Evolutionary conservation across 176 grass and related monocot species (phyloP).

Genomic region (Tillandsia fasciculata): DNA sequence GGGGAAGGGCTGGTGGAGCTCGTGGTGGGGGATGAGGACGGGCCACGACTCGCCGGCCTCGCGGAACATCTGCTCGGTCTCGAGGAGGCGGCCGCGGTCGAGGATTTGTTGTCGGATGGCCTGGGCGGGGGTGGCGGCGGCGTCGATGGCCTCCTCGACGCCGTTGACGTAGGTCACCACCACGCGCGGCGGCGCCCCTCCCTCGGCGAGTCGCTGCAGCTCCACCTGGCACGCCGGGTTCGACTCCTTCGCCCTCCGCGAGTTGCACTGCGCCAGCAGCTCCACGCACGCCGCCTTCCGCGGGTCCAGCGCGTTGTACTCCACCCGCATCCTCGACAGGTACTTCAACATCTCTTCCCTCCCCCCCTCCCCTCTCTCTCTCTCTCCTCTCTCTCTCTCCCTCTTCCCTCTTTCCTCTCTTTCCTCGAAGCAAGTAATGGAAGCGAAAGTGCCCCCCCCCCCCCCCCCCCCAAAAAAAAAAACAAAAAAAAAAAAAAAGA

Average conservation of each 20-base stretch:
- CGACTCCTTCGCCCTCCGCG: constrained; percentile 88
- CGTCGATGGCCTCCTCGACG: constrained; percentile 58
- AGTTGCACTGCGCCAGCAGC: constrained; percentile 88
- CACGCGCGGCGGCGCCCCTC: constrained; percentile 31
- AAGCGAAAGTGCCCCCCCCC: neutral
- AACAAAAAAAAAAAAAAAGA: too few species aligned
- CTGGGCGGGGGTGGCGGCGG: constrained; percentile 53
- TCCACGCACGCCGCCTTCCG: constrained; percentile 84
- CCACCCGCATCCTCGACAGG: constrained; percentile 79
- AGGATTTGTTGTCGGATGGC: constrained; percentile 73
- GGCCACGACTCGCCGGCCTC: constrained; percentile 78
- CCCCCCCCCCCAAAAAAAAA: too few species aligned
- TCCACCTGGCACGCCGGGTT: constrained; percentile 90
- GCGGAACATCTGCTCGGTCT: constrained; percentile 88
- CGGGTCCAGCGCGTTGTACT: constrained; percentile 81
- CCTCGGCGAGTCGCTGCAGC: constrained; percentile 62
- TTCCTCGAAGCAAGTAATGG: neutral
- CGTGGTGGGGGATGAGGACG: constrained; percentile 66
- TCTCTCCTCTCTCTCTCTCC: too few species aligned
- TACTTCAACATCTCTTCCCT: constrained; percentile 60
- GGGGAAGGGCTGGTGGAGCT: constrained; percentile 63
- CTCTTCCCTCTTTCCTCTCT: too few species aligned
- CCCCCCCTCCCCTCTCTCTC: too few species aligned
- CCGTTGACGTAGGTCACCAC: constrained; percentile 80
- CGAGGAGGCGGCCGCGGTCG: constrained; percentile 50